Percentiles rank a stretch among this genome's conserved stretches.
Evolutionary conservation across 2,329 filamentous ascomycete genomes (phyloP).

Genomic region (Dactylonectria macrodidyma): DNA sequence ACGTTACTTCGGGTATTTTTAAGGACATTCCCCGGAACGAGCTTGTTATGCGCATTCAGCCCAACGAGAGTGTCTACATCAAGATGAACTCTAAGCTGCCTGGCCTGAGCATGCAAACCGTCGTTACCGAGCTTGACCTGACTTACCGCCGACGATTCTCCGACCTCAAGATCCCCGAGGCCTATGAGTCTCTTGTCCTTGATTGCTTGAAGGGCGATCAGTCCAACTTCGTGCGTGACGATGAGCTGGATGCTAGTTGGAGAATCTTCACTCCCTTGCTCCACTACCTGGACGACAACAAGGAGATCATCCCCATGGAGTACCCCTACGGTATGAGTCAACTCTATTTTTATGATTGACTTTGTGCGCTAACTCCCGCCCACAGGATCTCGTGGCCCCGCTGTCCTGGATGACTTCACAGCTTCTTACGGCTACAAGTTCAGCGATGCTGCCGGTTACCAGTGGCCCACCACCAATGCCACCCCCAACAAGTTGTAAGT

Average conservation of each 20-base stretch:
- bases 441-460: slow-evolving; percentile 94
- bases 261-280: slow-evolving; percentile 97
- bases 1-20: slow-evolving; percentile 99
- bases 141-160: slow-evolving; percentile 99
- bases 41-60: slow-evolving; percentile 98
- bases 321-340: slow-evolving; percentile 89
- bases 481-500: slow-evolving; percentile 85
- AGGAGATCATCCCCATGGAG: slow-evolving; percentile 99
- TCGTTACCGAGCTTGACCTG: slow-evolving; percentile 97
- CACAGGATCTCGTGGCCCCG: slow-evolving; percentile 93
- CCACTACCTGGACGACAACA: slow-evolving; percentile 99
- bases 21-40: slow-evolving; percentile 99
- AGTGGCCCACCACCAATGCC: slow-evolving; percentile 88
- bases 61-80: slow-evolving; percentile 99
- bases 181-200: slow-evolving; percentile 97
- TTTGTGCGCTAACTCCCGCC: slow-evolving; percentile 9
- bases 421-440: slow-evolving; percentile 99
- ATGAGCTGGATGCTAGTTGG: slow-evolving; percentile 98
- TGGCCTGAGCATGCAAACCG: slow-evolving; percentile 98
- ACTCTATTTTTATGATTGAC: neutral
- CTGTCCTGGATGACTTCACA: slow-evolving; percentile 97
- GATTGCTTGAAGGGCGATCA: slow-evolving; percentile 99
- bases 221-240: slow-evolving; percentile 98
- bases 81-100: slow-evolving; percentile 99
- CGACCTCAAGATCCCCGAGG: slow-evolving; percentile 98